Evolutionary conservation across 106 monocot species (phyloP).

Genomic region (Cymbidium sinense): DNA sequence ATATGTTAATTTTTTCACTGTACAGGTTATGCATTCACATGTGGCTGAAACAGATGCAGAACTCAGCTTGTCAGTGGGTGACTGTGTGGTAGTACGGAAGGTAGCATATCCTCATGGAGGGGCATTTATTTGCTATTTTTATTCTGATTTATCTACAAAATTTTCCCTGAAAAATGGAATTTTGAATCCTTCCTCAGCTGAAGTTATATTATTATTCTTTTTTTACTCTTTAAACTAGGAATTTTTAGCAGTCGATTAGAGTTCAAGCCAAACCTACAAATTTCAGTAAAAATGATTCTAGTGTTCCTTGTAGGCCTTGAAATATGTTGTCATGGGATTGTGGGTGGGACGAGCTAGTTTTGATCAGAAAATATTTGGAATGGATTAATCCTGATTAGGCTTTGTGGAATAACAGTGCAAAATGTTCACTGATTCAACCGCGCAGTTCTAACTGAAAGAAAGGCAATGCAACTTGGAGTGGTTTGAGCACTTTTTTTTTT

Average conservation of each 20-base stretch:
- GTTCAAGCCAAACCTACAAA: neutral
- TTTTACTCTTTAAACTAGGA: no score
- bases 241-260: neutral
- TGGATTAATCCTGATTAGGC: no score
- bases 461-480: no score
- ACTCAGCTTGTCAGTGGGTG: constrained; percentile 63
- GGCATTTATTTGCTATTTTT: neutral
- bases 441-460: no score
- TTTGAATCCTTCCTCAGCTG: neutral
- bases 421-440: no score
- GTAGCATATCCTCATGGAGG: constrained; percentile 15
- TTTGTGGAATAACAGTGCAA: no score
- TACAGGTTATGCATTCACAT: constrained; percentile 67
- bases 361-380: no score
- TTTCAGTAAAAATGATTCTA: neutral
- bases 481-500: no score
- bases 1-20: neutral
- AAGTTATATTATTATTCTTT: neutral
- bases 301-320: no score
- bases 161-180: neutral
- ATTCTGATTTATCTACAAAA: neutral
- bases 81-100: constrained; percentile 81
- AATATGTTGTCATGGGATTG: no score
- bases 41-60: constrained; percentile 76
- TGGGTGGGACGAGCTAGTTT: no score